Evolutionary conservation across 495 filamentous ascomycete species (phyloP), one percentile per base, ranked within the genome.

Genomic region (Penicillium canescens): DNA sequence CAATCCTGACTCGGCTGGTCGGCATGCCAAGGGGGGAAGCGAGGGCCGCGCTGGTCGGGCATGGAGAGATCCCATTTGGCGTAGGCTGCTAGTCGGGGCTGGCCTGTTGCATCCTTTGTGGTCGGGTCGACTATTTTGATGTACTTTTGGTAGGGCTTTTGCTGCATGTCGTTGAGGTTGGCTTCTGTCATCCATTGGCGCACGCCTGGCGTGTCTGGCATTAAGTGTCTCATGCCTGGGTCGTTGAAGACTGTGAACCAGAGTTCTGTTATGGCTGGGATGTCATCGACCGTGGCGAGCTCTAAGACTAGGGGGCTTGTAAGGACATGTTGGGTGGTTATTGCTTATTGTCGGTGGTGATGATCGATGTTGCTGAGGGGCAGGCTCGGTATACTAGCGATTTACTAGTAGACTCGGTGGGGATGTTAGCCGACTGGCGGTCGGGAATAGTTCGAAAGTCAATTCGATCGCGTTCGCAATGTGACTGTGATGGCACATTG

Each of bases 231-330:
- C 42, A 66, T 54, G 13, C 12, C 24, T 0, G 61, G 51, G 14
- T 55, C 52, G 65, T 56, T 52, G 54, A 71, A 71, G 34, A 58
- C 63, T 13, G 55, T 57, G 28, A 61, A 71, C 61, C 57, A 71
- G 6, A 71, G 36, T 0, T 60, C 55, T 0, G 53, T 59, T 1
- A 67, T 41, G 35, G 61, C 55, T 6, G 55, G 55, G 31, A 62
- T 14, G 31, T 71, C 65, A 24, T 71, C 63, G 21, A 60, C 0
- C 0, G 67, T 67, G 1, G 45, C 59, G 13, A 33, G 43, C 21
- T 67, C 52, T 9, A 70, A 40, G 6, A 35, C 14, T 6, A 68
- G 42, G 13, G 13, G 35, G 1, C 18, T 12, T 36, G 24, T 10
- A 45, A 43, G 1, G 46, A 18, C 54, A 57, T 60, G 26, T 42